Base-by-base conservation (phyloP, 352 stramenopile genomes). In the Blastocystis sp. region DNA sequence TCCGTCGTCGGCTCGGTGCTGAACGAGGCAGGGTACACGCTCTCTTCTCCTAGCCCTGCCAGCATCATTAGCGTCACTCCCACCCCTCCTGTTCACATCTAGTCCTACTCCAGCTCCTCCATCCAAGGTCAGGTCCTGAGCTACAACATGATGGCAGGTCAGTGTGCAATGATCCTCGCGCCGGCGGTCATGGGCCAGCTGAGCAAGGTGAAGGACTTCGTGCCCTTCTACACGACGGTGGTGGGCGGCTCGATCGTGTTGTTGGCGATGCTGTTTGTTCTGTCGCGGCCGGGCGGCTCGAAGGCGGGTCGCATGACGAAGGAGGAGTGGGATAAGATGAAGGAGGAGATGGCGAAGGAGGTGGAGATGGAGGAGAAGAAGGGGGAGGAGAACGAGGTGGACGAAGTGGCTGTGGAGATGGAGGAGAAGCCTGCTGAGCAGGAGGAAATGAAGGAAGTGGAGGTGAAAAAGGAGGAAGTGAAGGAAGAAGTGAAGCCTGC, bases 101-200 rank as follows among this genome's bases (percentile, higher is more conserved):
- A 79, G 69, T 62, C 69, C 4, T 64, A 64, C 38, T 62, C 69
- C 11, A 48, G 34, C 40, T 14, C 34, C 1, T 28, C 11, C 1
- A 62, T 79, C 63, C 69, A 79, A 64, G 69, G 69, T 43, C 38
- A 79, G 60, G 48, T 79, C 2, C 40, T 79, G 69, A 79, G 69
- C 38, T 60, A 62, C 21, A 79, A 79, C 43, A 79, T 79, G 69
- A 79, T 79, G 69, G 34, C 38, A 48, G 69, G 69, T 43, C 69
- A 79, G 69, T 34, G 57, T 3, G 69, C 69, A 3, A 79, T 79
- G 69, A 79, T 79, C 28, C 60, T 45, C 34, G 69, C 69, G 10
- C 69, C 69, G 48, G 3, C 63, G 19, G 69, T 43, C 2, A 79
- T 79, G 69, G 69, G 14, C 34, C 21, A 61, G 43, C 7, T 79